A percentile compares a stretch with the other conserved stretches of the same genome.
phyloP scores from a whole-genome alignment of 2,329 filamentous ascomycete genomes.

The Paracoccidioides brasiliensis region DNA sequence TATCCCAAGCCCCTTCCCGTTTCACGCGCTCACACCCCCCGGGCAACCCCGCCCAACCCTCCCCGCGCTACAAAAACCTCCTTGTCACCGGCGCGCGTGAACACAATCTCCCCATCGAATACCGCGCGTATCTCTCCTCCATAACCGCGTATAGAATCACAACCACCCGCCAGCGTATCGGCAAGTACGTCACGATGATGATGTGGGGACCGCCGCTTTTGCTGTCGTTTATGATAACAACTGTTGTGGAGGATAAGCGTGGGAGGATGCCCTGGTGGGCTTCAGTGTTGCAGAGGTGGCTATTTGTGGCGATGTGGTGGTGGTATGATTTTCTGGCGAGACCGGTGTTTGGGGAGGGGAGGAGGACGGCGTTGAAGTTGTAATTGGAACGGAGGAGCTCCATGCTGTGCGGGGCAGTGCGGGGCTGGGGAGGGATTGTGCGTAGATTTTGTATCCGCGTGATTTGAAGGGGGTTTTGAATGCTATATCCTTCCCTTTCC shows the following conservation, averaged over 20 bases:
- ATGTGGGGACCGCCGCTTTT: constrained; percentile 48
- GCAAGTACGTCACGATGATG: constrained; percentile 47
- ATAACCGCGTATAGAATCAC: constrained; percentile 62
- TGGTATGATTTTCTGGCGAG: constrained; percentile 54
- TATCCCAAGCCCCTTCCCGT: background rate
- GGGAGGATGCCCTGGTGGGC: constrained; percentile 61
- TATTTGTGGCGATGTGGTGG: constrained; percentile 49
- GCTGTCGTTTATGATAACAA: constrained; percentile 35
- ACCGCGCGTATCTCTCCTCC: constrained; percentile 56
- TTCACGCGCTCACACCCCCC: background rate
- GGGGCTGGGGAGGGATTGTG: too few relatives aligned
- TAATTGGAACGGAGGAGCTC: too few relatives aligned
- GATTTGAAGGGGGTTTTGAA: too few relatives aligned
- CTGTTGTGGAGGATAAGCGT: constrained; percentile 45
- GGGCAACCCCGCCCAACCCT: constrained; percentile 62
- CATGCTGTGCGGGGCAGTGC: too few relatives aligned
- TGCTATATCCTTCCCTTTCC: background rate
- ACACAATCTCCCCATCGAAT: constrained; percentile 65
- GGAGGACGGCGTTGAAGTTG: constrained; percentile 41
- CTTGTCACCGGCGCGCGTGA: constrained; percentile 67
- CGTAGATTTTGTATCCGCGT: too few relatives aligned
- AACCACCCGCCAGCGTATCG: constrained; percentile 51
- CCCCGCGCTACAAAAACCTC: constrained; percentile 67
- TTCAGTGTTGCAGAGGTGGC: constrained; percentile 34
- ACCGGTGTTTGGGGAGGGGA: constrained; percentile 70